Evolutionary conservation across 495 filamentous ascomycete genomes (phyloP), one percentile per base, ranked within the genome.

Genomic region (Penicillium silybi): DNA sequence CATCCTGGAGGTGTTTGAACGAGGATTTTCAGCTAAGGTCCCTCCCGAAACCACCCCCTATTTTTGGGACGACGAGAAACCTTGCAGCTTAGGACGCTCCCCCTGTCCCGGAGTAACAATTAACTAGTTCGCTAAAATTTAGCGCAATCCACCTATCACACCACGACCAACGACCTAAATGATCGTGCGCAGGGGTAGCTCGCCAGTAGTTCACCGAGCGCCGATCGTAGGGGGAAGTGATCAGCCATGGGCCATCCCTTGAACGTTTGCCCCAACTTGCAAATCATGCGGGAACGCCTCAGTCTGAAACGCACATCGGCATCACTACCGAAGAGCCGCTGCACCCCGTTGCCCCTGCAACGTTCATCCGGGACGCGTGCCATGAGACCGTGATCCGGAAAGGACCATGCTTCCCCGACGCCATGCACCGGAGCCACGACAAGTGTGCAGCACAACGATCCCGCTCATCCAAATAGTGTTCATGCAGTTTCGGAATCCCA

Each of bases 311-410:
- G 19, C 37, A 51, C 11, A 43, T 32, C 22, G 22, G 18, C 52
- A 56, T 40, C 35, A 43, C 50, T 61, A 23, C 54, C 57, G 54
- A 53, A 53, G 46, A 27, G 52, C 47, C 49, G 29, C 54, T 52
- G 50, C 38, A 54, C 15, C 34, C 25, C 18, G 63, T 66, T 61
- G 50, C 63, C 52, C 13, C 37, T 41, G 52, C 63, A 66, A 66
- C 63, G 13, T 29, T 35, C 29, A 32, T 32, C 29, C 27, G 16
- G 7, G 16, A 26, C 29, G 22, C 39, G 13, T 40, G 19, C 47
- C 39, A 54, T 39, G 45, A 32, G 47, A 48, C 15, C 20, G 23
- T 17, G 25, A 10, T 22, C 27, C 38, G 37, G 37, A 6, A 39
- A 10, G 16, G 13, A 9, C 16, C 1, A 19, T 18, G 37, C 37